Evolutionary conservation across 108 stramenopile species (phyloP), one percentile per base, ranked within the genome.

Genomic region (Pseudonitzschia multistriata): DNA sequence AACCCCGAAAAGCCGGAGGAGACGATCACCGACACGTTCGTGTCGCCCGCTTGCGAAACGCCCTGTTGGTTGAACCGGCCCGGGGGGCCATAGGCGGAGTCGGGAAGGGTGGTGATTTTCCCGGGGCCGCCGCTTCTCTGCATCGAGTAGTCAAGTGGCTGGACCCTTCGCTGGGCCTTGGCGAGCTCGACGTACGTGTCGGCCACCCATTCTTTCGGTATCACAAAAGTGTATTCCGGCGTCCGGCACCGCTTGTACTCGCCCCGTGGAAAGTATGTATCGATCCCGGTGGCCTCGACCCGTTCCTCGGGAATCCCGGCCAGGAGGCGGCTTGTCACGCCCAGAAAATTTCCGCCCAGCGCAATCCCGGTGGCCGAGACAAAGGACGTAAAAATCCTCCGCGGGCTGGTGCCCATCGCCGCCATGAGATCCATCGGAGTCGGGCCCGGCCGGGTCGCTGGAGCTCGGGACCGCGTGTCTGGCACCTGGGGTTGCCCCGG

Each of bases 161-260:
- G 69, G 7, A 78, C 72, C 55, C 63, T 57, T 37, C 85, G 61
- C 60, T 83, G 80, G 17, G 87, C 87, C 67, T 91, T 88, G 28
- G 90, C 90, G 45, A 91, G 70, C 61, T 79, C 90, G 25, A 91
- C 53, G 39, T 73, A 76, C 10, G 87, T 88, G 75, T 91, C 90
- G 3, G 83, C 87, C n/a, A 91, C 90, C 90, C 90, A 91, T 66
- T 91, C 85, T 66, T 85, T 88, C 11, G 90, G 90, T 59, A 88
- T 76, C 10, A 87, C 71, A 72, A 88, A 85, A 3, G 87, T 81
- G 48, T 88, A 91, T 28, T 82, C 85, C 11, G 49, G 57, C 40
- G 67, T 62, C 25, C 64, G 60, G 31, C 82, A 81, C 33, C 90
- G 81, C 61, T 91, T 91, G 76, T 71, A 88, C 28, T 80, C 75